Conservation (phyloP, 768 basidiomycete genomes). For the Rhizopogon roseolus region DNA sequence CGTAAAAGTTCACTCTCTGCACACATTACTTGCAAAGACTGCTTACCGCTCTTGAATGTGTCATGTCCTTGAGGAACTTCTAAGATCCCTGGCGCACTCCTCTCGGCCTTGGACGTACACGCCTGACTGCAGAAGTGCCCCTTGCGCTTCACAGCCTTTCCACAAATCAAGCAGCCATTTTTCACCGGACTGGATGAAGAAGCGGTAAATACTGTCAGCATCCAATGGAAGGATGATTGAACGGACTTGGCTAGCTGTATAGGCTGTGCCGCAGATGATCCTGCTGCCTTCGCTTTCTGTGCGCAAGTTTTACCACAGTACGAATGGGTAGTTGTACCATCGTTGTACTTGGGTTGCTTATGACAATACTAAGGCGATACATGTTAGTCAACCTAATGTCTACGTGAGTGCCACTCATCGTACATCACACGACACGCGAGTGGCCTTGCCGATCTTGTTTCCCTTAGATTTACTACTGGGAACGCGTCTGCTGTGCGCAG, state of each 20-base stretch:
- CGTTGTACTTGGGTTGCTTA: conserved; percentile 53
- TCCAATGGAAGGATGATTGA: conserved; percentile 11
- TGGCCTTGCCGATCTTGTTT: conserved; percentile 19
- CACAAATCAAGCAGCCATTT: conserved; percentile 58
- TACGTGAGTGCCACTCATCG: conserved; percentile 14
- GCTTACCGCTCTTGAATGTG: conserved; percentile 62
- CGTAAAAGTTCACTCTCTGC: conserved; percentile 1
- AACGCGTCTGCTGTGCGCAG: conserved; percentile 7
- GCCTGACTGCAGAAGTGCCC: conserved; percentile 59
- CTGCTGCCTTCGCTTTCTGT: conserved; percentile 32
- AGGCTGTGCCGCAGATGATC: conserved; percentile 14
- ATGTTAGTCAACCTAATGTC: conserved; percentile 1
- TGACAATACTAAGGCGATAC: conserved; percentile 45
- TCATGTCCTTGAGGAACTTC: conserved; percentile 56
- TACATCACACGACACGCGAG: conserved; percentile 48
- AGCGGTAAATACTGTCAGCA: conserved; percentile 28
- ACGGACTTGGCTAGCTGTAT: conserved; percentile 26
- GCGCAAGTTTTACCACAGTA: conserved; percentile 65
- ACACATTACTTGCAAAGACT: not conserved
- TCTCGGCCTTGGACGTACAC: conserved; percentile 51
- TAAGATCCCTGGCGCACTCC: conserved; percentile 49
- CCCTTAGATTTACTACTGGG: conserved; percentile 21
- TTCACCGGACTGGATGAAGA: conserved; percentile 25
- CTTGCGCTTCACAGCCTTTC: conserved; percentile 48
- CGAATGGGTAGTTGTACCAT: conserved; percentile 53